These are phyloP conservation scores for Ophioceras dolichostomum DNA, from an alignment of 2,329 filamentous ascomycete genomes.

Conservation along the genomic window DNA sequence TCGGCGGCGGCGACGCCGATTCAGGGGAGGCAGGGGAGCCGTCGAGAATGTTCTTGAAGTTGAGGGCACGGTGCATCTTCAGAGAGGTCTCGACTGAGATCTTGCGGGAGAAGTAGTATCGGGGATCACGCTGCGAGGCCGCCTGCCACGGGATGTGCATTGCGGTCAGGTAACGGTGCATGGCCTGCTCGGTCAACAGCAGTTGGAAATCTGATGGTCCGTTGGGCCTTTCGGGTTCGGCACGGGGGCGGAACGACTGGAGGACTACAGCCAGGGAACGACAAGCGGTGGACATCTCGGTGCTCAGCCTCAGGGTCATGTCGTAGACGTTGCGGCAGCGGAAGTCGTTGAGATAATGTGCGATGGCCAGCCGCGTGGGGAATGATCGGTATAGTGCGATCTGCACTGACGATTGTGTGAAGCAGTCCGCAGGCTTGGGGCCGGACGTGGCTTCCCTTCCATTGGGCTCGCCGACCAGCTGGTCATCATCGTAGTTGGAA, in stretches of 20 bases:
- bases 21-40: too few relatives aligned
- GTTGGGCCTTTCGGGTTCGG: slow-evolving; percentile 2
- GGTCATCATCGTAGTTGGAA: slow-evolving; percentile 35
- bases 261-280: slow-evolving; percentile 18
- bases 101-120: slow-evolving; percentile 40
- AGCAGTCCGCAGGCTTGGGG: slow-evolving; percentile 19
- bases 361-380: slow-evolving; percentile 27
- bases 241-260: slow-evolving; percentile 13
- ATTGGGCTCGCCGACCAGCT: slow-evolving; percentile 22
- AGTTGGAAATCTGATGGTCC: slow-evolving; percentile 24
- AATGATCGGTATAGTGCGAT: slow-evolving; percentile 31
- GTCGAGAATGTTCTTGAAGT: slow-evolving; percentile 7
- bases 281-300: slow-evolving; percentile 27
- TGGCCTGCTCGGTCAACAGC: slow-evolving; percentile 26
- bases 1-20: too few relatives aligned
- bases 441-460: slow-evolving; percentile 6
- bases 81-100: slow-evolving; percentile 28
- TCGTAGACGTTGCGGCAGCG: slow-evolving; percentile 28
- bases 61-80: slow-evolving; percentile 15
- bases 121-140: slow-evolving; percentile 29
- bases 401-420: slow-evolving; percentile 35
- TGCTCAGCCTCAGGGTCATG: slow-evolving; percentile 31
- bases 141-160: slow-evolving; percentile 40
- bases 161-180: slow-evolving; percentile 35
- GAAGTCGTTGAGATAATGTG: slow-evolving; percentile 34